phyloP scores from a whole-genome alignment of 2,329 filamentous ascomycete genomes.

The Cercospora sp. region DNA sequence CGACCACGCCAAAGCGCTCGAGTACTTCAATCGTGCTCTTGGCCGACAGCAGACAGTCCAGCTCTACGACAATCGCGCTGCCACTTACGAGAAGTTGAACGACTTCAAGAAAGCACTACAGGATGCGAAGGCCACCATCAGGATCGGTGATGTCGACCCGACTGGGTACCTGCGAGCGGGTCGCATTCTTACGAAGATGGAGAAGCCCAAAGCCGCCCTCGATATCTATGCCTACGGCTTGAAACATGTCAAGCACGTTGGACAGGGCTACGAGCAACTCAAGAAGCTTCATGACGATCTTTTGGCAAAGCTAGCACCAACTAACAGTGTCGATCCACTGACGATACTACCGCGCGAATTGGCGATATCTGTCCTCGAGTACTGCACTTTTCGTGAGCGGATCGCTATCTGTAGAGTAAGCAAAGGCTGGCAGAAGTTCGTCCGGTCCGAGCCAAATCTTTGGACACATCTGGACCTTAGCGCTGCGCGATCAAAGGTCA shows the following conservation, averaged over 20 bases:
- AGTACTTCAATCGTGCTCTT: constrained; percentile 37
- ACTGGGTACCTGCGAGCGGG: constrained; percentile 60
- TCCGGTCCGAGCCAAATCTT: constrained; percentile 48
- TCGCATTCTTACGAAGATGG: constrained; percentile 50
- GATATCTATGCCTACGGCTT: constrained; percentile 61
- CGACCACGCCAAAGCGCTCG: constrained; percentile 47
- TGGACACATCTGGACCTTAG: constrained; percentile 58
- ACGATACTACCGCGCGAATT: constrained; percentile 56
- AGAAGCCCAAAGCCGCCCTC: constrained; percentile 54
- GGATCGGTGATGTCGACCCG: constrained; percentile 51
- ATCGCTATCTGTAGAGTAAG: constrained; percentile 56
- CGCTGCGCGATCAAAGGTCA: constrained; percentile 44
- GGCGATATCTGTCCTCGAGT: constrained; percentile 52
- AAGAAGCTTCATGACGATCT: constrained; percentile 50
- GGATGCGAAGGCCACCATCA: constrained; percentile 60
- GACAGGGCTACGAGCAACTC: constrained; percentile 36
- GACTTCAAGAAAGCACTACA: constrained; percentile 53
- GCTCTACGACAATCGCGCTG: constrained; percentile 57
- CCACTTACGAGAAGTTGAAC: constrained; percentile 55
- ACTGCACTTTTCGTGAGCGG: constrained; percentile 53
- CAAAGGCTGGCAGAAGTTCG: constrained; percentile 55
- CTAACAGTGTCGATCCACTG: constrained; percentile 53
- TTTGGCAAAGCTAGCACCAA: constrained; percentile 43
- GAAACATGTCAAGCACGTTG: constrained; percentile 49
- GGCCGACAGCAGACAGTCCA: constrained; percentile 34